Evolutionary conservation across 257 asterid species (phyloP), one percentile per base, ranked within the genome.

Genomic region (Capsicum pubescens): DNA sequence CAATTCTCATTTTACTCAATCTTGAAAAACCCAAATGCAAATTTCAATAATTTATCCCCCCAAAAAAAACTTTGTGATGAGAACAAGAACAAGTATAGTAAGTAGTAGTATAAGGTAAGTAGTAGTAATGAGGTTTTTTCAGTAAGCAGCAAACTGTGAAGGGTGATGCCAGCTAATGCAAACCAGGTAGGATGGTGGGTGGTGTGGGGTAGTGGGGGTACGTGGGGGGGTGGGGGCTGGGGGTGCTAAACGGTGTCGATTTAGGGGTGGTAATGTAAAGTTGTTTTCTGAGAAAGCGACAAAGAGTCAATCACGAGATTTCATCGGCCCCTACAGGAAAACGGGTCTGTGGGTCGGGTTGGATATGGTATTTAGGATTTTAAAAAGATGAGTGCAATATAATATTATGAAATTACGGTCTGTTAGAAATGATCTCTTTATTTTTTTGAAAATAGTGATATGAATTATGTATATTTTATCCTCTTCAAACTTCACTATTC

Each of bases 241-340:
- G 5, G 46, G 72, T 16, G 17, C 35, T 6, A 66, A 66, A 66
- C 72, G 48, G 6, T 66, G 72, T 1, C 72, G 48, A 26, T 66
- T 66, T 32, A 11, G 7, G n/a, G 72, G 39, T 44, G 61, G 86
- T 39, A 7, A 0, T 35, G 46, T 21, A 46, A 15, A 15, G 79
- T 82, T 82, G 74, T 64, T 83, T 35, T 83, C 81, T 1, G 60
- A n/a, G 63, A 72, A 83, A 32, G 74, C 39, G 59, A 59, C 44
- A 35, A 55, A 80, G 36, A 81, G 87, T 52, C 87, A 81, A 85
- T 85, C 87, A 85, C 87, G 87, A 61, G 87, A 85, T 57, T 85
- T 81, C 35, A 14, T 80, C 42, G 21, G 67, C 63, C 83, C 79
- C 68, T 39, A 39, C 32, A 26, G 32, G 1, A 26, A 26, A 26